Base-by-base conservation (phyloP, 2,329 filamentous ascomycete species). In the Nakataea oryzae region DNA sequence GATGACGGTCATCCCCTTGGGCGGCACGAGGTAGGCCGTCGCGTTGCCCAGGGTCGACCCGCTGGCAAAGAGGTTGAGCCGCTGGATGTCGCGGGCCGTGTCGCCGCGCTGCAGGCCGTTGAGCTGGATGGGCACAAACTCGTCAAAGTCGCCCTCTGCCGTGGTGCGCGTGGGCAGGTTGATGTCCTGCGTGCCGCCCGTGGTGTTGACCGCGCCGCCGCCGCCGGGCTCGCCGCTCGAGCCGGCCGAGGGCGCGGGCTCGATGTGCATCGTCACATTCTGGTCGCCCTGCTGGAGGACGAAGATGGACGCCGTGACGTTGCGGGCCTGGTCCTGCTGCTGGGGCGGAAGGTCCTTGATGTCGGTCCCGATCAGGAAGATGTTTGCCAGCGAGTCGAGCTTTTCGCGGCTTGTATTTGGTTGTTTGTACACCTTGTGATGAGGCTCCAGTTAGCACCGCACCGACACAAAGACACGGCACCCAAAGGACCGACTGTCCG, bases 1-100 rank as follows among this genome's bases (percentile, higher is more conserved):
- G 67, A 93, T 77, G 64, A 93, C 79, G 1, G 89, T 92, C 27
- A 91, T 74, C 24, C 90, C 90, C 17, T 79, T 77, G 0, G 84
- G 77, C 0, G 90, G 89, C 0, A 93, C 88, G 1, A 93, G 81
- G 69, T 90, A 93, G 0, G 88, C 87, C 1, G 89, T 93, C 6
- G 86, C 82, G 68, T 93, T 93, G 61, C 89, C 89, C 1, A 81
- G 83, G 56, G 80, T 71, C 1, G 84, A 85, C 5, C 86, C 86
- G 62, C 87, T 81, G 3, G 86, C 81, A 69, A 87, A 86, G 30
- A 90, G 80, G 67, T 89, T 87, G 27, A 91, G 75, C 13, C 86
- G 80, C 72, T 93, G 89, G 34, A 91, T 81, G 26, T 76, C 73
- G 1, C 78, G 75, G 0, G 88, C 90, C 62, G 79, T 79, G 66